Percentiles rank a stretch among this genome's conserved stretches.
Evolutionary conservation across 495 filamentous ascomycete species (phyloP).

Genomic region (Penicillium riverlandense): DNA sequence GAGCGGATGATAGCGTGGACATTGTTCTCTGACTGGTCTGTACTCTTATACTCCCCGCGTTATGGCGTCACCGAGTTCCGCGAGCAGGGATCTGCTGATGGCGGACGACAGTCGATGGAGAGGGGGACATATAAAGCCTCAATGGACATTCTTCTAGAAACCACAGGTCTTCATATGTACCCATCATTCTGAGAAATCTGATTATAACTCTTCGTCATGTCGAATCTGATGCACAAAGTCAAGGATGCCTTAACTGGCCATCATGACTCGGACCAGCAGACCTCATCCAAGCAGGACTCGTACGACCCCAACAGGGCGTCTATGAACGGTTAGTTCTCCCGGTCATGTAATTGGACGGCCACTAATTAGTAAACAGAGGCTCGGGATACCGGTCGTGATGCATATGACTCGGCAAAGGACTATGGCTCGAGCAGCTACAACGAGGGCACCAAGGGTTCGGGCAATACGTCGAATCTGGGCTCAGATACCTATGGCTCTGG

Average conservation of each 20-base stretch:
- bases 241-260: constrained; percentile 56
- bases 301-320: constrained; percentile 35
- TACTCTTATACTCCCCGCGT: constrained; percentile 2
- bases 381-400: constrained; percentile 15
- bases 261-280: constrained; percentile 27
- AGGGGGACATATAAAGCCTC: not conserved
- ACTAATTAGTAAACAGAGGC: too few relatives aligned
- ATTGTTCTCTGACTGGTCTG: not conserved
- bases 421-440: constrained; percentile 8
- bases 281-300: constrained; percentile 8
- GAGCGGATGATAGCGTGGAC: not conserved
- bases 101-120: not conserved
- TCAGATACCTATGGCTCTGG: not conserved
- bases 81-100: not conserved
- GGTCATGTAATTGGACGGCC: not conserved
- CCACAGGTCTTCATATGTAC: too few relatives aligned
- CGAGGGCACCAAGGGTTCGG: not conserved
- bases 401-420: constrained; percentile 4
- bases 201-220: constrained; percentile 44
- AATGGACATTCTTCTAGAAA: not conserved
- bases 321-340: constrained; percentile 16
- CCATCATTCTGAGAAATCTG: too few relatives aligned
- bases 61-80: constrained; percentile 15
- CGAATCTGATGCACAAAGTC: constrained; percentile 62
- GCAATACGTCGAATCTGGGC: not conserved